Evolutionary conservation across 2,329 filamentous ascomycete genomes (phyloP), one percentile per base, ranked within the genome.

Genomic region (Ophiostoma himal-ulmi): DNA sequence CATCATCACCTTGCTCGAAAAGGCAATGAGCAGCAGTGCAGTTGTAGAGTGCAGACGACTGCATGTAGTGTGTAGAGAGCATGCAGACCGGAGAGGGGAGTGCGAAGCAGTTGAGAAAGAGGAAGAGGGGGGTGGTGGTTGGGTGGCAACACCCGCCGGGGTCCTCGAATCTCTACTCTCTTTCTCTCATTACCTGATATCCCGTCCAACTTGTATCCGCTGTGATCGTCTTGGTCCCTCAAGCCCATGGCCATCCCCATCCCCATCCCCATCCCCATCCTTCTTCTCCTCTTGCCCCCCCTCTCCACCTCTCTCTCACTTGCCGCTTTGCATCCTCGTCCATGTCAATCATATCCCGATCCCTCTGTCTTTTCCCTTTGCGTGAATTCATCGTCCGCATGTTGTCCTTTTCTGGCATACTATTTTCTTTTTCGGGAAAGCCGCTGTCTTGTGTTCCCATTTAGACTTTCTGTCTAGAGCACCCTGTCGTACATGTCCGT

Each of bases 1-100:
- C 62, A 65, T 65, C 34, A 22, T 39, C 62, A 65, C 62, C 62
- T n/a, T 20, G 62, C 62, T 65, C 62, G 17, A 65, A 65, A 8
- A 5, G 34, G 62, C 5, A 65, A 37, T 65, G 62, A 65, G 62
- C 34, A n/a, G 17, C 62, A 65, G 34, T 65, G 62, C 62, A 39
- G 62, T 20, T 14, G 10, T 17, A 39, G 62, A 37, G 6, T 39
- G 34, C 62, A 39, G 34, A 37, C 4, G 36, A n/a, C 62, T 39
- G 34, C 36, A 65, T 65, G 57, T 13, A 5, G 26, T 62, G 36
- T 62, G 22, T 20, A 64, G 60, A 34, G 10, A 30, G 60, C 26
- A 13, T 64, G 22, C 60, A 34, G 22, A 64, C n/a, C n/a, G 60
- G 17, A 20, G 11, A 64, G 30, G 60, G 60, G 60, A 17, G 44